Evolutionary conservation across 768 basidiomycete species (phyloP).

Genomic region (Lactarius hatsudake): DNA sequence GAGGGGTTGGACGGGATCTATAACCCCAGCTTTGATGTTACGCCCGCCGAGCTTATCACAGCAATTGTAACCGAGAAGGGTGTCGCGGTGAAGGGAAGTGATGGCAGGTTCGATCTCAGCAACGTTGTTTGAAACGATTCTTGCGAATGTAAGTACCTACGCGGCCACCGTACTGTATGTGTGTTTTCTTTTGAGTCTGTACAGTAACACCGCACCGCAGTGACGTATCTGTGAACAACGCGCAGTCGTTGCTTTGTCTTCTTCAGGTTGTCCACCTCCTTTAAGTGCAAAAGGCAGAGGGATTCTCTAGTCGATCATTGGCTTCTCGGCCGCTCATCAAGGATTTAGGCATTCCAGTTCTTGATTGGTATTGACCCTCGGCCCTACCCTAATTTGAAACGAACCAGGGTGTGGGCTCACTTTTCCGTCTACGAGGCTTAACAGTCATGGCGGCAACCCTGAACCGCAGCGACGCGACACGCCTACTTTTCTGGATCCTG

Average conservation of each 20-base stretch:
- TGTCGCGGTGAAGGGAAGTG: slow-evolving; percentile 70
- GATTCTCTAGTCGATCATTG: not conserved
- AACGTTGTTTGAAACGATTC: slow-evolving; percentile 42
- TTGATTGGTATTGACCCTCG: not conserved
- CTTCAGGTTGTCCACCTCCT: not conserved
- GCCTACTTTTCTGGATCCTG: not conserved
- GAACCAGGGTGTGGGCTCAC: not conserved
- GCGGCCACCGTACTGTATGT: not conserved
- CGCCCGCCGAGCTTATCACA: slow-evolving; percentile 90
- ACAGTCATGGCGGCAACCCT: not conserved
- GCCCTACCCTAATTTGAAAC: not conserved
- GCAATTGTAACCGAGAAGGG: slow-evolving; percentile 96
- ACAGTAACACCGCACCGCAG: not conserved
- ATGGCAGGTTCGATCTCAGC: slow-evolving; percentile 64
- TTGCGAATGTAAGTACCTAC: not conserved
- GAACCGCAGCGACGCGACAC: not conserved
- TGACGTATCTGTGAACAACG: not conserved
- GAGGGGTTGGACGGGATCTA: slow-evolving; percentile 54
- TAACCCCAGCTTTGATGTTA: slow-evolving; percentile 97
- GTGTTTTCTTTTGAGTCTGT: not conserved
- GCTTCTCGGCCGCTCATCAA: not conserved
- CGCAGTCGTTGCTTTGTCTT: not conserved
- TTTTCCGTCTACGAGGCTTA: not conserved
- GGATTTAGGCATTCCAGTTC: not conserved
- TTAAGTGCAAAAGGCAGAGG: not conserved